Conservation (phyloP, 2,329 filamentous ascomycete genomes). For the Coniochaeta sp. region DNA sequence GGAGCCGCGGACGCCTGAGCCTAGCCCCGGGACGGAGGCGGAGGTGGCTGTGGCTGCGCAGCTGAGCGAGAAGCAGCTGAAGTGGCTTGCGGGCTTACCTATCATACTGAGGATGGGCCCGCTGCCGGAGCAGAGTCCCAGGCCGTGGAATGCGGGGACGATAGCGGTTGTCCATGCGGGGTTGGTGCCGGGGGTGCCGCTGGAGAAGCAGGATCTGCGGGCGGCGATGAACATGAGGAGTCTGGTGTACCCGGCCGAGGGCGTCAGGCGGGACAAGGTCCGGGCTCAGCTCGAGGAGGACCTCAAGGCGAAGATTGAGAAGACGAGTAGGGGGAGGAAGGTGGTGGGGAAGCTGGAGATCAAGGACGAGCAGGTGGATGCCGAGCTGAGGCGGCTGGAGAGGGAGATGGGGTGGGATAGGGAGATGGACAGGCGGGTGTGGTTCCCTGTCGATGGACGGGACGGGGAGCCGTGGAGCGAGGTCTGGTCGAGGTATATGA, state of each 20-base stretch:
- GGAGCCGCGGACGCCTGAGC: not conserved
- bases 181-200: constrained; percentile 64
- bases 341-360: constrained; percentile 8
- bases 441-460: constrained; percentile 31
- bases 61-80: constrained; percentile 41
- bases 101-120: constrained; percentile 70
- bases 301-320: constrained; percentile 11
- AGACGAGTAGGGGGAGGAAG: constrained; percentile 5
- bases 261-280: constrained; percentile 30
- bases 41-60: not conserved
- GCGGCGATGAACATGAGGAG: constrained; percentile 91
- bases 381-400: constrained; percentile 9
- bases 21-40: not conserved
- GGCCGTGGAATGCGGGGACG: constrained; percentile 26
- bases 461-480: constrained; percentile 61
- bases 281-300: constrained; percentile 28
- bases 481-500: constrained; percentile 45
- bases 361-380: constrained; percentile 9
- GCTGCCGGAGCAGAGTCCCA: constrained; percentile 27
- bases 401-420: constrained; percentile 3
- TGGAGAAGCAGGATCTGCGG: constrained; percentile 66
- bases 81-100: constrained; percentile 64
- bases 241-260: constrained; percentile 54
- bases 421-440: constrained; percentile 7
- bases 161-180: constrained; percentile 80